Evolutionary conservation across 2,329 filamentous ascomycete genomes (phyloP).

Genomic region (Arthrobotrys musiformis): DNA sequence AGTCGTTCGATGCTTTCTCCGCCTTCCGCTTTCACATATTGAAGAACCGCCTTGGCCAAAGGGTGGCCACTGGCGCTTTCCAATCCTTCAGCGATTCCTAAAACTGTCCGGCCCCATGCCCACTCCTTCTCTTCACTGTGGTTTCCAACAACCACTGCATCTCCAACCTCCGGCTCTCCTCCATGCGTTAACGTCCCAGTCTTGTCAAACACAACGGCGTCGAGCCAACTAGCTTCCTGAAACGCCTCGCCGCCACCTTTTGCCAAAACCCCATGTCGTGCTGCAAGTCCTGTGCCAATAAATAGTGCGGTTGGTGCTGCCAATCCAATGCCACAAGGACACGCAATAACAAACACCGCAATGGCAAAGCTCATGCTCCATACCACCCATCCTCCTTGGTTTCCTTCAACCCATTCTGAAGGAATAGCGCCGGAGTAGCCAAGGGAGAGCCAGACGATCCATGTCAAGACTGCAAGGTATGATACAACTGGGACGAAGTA

Average conservation of each 20-base stretch:
- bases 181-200: conserved; percentile 71
- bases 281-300: conserved; percentile 70
- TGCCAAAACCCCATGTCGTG: conserved; percentile 69
- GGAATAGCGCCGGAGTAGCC: conserved; percentile 72
- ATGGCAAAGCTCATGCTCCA: conserved; percentile 82
- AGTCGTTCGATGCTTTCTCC: conserved; percentile 56
- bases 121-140: conserved; percentile 44
- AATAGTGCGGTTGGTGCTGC: conserved; percentile 71
- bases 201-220: conserved; percentile 71
- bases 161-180: conserved; percentile 76
- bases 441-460: conserved; percentile 76
- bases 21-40: conserved; percentile 68
- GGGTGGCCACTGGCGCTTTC: conserved; percentile 81
- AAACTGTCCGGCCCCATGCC: conserved; percentile 47
- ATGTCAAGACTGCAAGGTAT: conserved; percentile 75
- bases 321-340: conserved; percentile 71
- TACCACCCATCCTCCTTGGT: conserved; percentile 73
- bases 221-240: conserved; percentile 69
- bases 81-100: conserved; percentile 70
- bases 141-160: conserved; percentile 57
- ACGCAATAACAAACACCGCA: conserved; percentile 71
- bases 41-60: conserved; percentile 75
- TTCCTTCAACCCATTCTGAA: conserved; percentile 67
- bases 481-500: conserved; percentile 82
- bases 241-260: conserved; percentile 72